Evolutionary conservation across 1,284 basidiomycete genomes (phyloP).

Genomic region (Ustilago xerochloae): DNA sequence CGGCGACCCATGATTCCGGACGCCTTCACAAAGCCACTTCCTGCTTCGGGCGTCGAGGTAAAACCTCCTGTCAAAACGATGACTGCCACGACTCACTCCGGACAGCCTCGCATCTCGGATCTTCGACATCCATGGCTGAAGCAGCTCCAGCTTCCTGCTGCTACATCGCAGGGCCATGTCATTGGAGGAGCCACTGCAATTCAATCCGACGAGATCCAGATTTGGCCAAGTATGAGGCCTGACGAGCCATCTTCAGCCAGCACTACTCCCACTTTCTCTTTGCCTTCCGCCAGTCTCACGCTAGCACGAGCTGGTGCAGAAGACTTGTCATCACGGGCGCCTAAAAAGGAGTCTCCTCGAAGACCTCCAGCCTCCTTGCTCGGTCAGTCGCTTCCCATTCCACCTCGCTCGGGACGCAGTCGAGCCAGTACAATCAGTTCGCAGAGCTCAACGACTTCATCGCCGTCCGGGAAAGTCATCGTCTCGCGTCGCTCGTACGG

Average conservation of each 20-base stretch:
- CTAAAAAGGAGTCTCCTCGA: conserved; percentile 4
- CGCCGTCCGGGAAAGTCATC: conserved; percentile 40
- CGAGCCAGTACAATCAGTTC: conserved; percentile 48
- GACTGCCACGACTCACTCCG: no score
- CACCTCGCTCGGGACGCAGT: conserved; percentile 31
- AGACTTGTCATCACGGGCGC: neutral
- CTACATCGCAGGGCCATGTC: neutral
- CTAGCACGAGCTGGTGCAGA: neutral
- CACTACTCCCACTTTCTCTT: conserved; percentile 8
- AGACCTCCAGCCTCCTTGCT: conserved; percentile 32
- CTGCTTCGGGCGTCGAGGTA: neutral
- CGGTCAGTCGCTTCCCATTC: conserved; percentile 40
- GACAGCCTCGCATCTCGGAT: conserved; percentile 30
- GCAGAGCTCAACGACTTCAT: conserved; percentile 32
- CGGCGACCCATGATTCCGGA: conserved; percentile 34
- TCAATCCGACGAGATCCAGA: neutral
- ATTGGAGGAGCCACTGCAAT: neutral
- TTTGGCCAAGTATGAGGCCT: conserved; percentile 20
- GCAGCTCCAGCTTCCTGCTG: conserved; percentile 27
- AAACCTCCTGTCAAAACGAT: no score
- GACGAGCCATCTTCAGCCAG: neutral
- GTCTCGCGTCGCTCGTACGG: conserved; percentile 44
- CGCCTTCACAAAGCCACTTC: conserved; percentile 8
- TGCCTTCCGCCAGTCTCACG: conserved; percentile 18
- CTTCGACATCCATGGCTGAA: conserved; percentile 44